phyloP scores from a whole-genome alignment of 2,329 filamentous ascomycete genomes.

The Colletotrichum agaves region DNA sequence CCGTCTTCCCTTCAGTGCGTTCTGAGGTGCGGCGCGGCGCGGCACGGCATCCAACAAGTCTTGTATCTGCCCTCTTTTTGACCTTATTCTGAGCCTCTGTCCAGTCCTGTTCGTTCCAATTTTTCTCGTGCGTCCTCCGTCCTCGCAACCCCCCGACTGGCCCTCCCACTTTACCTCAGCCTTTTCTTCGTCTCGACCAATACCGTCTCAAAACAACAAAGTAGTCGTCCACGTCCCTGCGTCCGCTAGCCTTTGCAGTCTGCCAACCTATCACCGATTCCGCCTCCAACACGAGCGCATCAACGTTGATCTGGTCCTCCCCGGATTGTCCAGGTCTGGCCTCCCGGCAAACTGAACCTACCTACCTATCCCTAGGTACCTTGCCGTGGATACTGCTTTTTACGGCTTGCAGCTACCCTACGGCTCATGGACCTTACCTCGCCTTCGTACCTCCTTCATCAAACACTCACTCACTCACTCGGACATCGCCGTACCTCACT shows the following conservation, averaged over 20 bases:
- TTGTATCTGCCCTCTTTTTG: constrained; percentile 5
- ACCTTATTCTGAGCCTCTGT: constrained; percentile 13
- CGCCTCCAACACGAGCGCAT: constrained; percentile 6
- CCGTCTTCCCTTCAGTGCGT: constrained; percentile 20
- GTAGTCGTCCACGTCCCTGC: not conserved
- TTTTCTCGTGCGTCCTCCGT: constrained; percentile 31
- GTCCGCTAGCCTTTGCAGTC: not conserved
- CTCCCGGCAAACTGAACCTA: constrained; percentile 15
- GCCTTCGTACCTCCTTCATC: not conserved
- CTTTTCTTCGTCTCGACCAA: constrained; percentile 16
- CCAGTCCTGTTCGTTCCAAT: constrained; percentile 28
- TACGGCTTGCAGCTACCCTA: too few species aligned
- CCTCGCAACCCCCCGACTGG: constrained; percentile 5
- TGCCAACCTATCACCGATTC: constrained; percentile 1
- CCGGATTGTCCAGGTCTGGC: not conserved
- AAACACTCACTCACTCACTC: constrained; percentile 1
- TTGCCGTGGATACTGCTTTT: not conserved
- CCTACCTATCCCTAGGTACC: too few species aligned
- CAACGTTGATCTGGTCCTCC: constrained; percentile 10
- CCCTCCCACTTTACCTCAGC: not conserved
- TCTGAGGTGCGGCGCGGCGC: constrained; percentile 6
- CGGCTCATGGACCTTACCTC: not conserved
- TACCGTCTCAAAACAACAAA: constrained; percentile 9
- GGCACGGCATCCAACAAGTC: constrained; percentile 16
- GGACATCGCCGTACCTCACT: not conserved